These are phyloP conservation scores for Eimeria maxima DNA, from an alignment of 169 alveolate genomes.

Conservation along the genomic window DNA sequence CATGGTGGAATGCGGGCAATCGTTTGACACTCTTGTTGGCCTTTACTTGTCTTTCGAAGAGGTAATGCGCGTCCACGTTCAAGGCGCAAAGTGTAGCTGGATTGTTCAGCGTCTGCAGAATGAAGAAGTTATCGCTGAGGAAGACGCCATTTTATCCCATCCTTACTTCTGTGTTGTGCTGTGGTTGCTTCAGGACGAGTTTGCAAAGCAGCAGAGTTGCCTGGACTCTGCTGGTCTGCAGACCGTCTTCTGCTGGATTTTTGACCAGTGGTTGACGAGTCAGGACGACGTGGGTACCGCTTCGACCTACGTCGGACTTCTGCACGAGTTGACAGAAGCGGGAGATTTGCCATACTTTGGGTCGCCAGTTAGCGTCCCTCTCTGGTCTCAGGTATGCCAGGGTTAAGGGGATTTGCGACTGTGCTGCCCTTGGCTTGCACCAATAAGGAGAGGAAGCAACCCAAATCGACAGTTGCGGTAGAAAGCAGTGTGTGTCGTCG, in stretches of 20 bases:
- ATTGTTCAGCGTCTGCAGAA: neutral
- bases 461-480: neutral
- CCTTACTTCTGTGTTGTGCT: neutral
- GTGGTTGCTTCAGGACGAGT: conserved; percentile 3
- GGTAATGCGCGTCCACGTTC: neutral
- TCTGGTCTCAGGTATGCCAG: conserved; percentile 15
- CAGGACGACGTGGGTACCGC: conserved; percentile 3
- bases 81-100: neutral
- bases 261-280: conserved; percentile 53
- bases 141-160: neutral
- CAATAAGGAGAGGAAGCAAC: neutral
- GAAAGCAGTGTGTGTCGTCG: no score
- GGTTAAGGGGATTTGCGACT: neutral
- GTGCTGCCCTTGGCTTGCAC: neutral
- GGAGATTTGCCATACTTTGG: conserved; percentile 49
- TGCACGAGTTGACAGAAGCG: neutral
- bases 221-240: neutral
- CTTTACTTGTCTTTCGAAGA: conserved; percentile 48
- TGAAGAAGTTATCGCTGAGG: neutral
- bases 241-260: conserved; percentile 49
- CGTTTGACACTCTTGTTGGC: neutral
- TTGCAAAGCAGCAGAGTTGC: conserved; percentile 41
- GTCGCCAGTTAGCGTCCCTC: neutral
- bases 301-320: neutral
- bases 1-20: conserved; percentile 39